These are phyloP conservation scores for Candida vaughaniae DNA, from an alignment of 805 yeast species.

Conservation along the genomic window DNA sequence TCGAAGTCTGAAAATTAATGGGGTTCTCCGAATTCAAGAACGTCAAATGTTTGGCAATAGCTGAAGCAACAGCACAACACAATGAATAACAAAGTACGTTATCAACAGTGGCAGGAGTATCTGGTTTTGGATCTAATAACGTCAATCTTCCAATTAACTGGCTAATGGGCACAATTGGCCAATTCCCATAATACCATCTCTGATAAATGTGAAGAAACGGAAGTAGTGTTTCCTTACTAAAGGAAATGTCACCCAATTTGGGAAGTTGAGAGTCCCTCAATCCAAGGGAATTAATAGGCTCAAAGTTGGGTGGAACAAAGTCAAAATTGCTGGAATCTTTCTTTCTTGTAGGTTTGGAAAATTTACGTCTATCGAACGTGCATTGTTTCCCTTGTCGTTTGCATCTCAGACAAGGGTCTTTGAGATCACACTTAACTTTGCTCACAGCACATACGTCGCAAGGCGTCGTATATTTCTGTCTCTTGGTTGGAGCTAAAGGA, in stretches of 20 bases:
- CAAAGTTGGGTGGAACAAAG: background rate
- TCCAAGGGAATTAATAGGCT: too few relatives aligned
- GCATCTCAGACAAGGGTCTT: conserved; percentile 31
- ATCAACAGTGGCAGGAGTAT: conserved; percentile 4
- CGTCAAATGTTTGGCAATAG: conserved; percentile 22
- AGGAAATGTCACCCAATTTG: background rate
- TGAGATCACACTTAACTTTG: conserved; percentile 28
- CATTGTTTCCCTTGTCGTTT: conserved; percentile 22
- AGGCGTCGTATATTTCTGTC: conserved; percentile 27
- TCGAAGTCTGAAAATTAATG: conserved; percentile 13
- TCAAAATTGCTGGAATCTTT: too few relatives aligned
- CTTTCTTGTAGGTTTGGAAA: background rate
- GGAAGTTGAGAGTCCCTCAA: background rate
- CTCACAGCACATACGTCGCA: conserved; percentile 38
- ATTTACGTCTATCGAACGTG: conserved; percentile 24
- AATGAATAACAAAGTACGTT: conserved; percentile 21
- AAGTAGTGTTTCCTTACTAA: conserved; percentile 16
- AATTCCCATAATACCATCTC: conserved; percentile 37
- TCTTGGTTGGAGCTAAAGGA: background rate
- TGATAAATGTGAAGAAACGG: conserved; percentile 32
- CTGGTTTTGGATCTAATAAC: conserved; percentile 1
- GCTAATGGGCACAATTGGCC: conserved; percentile 31
- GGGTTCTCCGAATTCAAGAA: conserved; percentile 12
- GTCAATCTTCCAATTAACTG: conserved; percentile 20
- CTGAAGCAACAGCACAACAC: conserved; percentile 32